phyloP scores from a whole-genome alignment of 345 rosid genomes.

The Pistacia atlantica region DNA sequence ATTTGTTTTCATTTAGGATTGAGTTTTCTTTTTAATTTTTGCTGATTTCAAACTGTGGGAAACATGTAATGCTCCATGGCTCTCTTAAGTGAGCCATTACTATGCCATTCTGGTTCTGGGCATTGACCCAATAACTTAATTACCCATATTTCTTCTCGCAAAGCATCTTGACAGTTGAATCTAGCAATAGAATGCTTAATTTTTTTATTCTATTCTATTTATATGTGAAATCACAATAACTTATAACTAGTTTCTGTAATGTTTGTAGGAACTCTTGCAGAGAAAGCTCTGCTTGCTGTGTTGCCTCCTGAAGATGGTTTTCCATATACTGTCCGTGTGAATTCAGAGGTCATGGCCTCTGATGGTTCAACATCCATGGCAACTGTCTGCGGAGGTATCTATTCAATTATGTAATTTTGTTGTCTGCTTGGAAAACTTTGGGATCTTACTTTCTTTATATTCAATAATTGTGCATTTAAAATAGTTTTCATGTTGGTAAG shows the following conservation, averaged over 20 bases:
- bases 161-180: background rate
- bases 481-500: background rate
- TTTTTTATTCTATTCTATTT: constrained; percentile 1
- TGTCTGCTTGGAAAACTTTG: background rate
- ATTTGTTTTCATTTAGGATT: background rate
- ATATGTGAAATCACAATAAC: background rate
- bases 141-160: background rate
- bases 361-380: constrained; percentile 99
- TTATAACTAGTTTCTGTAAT: constrained; percentile 22
- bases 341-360: constrained; percentile 97
- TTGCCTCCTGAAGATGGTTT: constrained; percentile 84
- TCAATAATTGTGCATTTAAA: background rate
- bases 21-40: background rate
- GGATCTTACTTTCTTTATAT: constrained; percentile 1
- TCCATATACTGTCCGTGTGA: constrained; percentile 79
- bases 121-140: background rate
- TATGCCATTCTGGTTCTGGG: background rate
- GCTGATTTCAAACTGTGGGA: background rate
- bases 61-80: background rate
- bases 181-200: background rate
- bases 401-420: constrained; percentile 17
- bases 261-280: constrained; percentile 86
- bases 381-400: constrained; percentile 88
- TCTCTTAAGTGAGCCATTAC: background rate
- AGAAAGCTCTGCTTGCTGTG: constrained; percentile 91